phyloP scores from a whole-genome alignment of 2,329 filamentous ascomycete genomes.

The Ceratocystis eucalypticola region DNA sequence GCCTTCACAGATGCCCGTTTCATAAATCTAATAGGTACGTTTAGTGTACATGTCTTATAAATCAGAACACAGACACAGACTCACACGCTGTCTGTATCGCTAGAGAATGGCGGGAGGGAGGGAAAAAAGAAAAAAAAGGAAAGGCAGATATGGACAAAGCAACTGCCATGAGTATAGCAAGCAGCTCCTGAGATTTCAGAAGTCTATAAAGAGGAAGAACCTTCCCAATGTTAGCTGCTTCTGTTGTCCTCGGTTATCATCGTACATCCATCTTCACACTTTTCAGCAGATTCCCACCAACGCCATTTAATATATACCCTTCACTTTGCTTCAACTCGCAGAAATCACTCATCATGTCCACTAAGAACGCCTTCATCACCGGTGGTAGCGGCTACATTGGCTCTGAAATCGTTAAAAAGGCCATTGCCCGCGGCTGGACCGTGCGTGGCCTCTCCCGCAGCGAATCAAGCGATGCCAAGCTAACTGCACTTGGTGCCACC shows the following conservation, averaged over 20 bases:
- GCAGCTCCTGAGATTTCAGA: no score
- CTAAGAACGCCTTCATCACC: conserved; percentile 27
- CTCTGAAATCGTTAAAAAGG: conserved; percentile 26
- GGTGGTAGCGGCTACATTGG: conserved; percentile 31
- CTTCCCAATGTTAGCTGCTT: no score
- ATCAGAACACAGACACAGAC: background rate
- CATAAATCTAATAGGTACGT: background rate
- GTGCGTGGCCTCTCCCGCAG: conserved; percentile 32
- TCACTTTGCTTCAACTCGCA: background rate
- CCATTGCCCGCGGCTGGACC: conserved; percentile 29
- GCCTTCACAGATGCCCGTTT: background rate
- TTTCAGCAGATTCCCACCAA: no score
- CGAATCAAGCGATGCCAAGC: conserved; percentile 26
- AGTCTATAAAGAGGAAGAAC: no score
- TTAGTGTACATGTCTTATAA: background rate
- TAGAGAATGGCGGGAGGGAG: background rate
- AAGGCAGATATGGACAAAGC: background rate
- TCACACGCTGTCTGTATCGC: background rate
- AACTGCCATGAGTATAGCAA: no score
- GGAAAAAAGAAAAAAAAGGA: background rate
- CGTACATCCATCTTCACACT: no score
- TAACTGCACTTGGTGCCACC: conserved; percentile 28
- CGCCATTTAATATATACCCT: background rate
- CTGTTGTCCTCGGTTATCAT: no score
- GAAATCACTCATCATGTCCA: background rate